phyloP scores from a whole-genome alignment of 768 basidiomycete genomes.

The Podaxis sp. region DNA sequence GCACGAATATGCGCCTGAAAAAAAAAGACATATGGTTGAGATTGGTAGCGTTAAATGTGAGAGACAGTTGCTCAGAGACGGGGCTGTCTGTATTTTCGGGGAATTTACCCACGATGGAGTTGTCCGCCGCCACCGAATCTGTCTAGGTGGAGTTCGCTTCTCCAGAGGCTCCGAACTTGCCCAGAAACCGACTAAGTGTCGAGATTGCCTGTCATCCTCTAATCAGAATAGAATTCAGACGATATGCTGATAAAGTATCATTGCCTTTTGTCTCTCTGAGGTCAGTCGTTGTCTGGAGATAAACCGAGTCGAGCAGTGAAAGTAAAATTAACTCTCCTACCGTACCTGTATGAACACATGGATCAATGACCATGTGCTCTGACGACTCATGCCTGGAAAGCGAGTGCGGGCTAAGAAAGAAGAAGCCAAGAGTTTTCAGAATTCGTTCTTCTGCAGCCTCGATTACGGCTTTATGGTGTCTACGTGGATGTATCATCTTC shows the following conservation, averaged over 20 bases:
- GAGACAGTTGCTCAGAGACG: not conserved
- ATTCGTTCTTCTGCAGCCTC: not conserved
- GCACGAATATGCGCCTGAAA: not conserved
- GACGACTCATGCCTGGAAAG: not conserved
- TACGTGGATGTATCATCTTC: not conserved
- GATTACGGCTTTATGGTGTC: not conserved
- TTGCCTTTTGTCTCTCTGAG: no score
- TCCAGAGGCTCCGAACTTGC: not conserved
- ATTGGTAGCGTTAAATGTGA: not conserved
- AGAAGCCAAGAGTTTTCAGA: not conserved
- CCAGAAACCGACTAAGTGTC: not conserved
- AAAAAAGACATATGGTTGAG: not conserved
- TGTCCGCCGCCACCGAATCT: not conserved
- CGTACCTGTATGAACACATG: slow-evolving; percentile 1
- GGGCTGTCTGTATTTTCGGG: not conserved
- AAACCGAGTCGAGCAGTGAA: not conserved
- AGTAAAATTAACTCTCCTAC: not conserved
- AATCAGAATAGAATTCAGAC: not conserved
- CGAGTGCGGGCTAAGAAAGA: not conserved
- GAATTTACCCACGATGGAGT: not conserved
- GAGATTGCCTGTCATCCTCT: not conserved
- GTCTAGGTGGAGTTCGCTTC: not conserved
- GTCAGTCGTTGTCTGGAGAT: no score
- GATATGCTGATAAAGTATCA: no score
- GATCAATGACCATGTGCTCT: slow-evolving; percentile 5